These are phyloP conservation scores for Teratosphaeria zuluensis DNA, from an alignment of 2,329 filamentous ascomycete species.

Conservation along the genomic window DNA sequence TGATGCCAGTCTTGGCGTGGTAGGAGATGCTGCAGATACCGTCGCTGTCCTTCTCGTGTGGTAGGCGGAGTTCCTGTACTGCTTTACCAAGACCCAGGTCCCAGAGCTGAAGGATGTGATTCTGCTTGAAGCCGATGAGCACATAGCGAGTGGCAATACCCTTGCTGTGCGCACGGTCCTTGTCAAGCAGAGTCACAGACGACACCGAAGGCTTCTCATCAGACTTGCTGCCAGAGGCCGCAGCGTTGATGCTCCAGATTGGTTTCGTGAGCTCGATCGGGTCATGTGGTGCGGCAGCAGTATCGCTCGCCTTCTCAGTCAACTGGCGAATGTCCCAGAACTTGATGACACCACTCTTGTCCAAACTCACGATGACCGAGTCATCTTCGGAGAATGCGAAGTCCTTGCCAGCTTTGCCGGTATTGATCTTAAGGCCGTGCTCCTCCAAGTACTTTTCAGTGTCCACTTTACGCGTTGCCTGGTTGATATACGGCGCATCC, in stretches of 20 bases:
- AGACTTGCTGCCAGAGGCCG: conserved; percentile 20
- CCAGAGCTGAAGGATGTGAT: conserved; percentile 97
- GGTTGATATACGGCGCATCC: conserved; percentile 40
- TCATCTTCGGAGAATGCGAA: conserved; percentile 98
- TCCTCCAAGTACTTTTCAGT: conserved; percentile 80
- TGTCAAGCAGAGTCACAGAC: conserved; percentile 91
- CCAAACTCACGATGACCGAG: conserved; percentile 83
- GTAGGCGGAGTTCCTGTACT: conserved; percentile 93
- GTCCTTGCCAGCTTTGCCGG: conserved; percentile 95
- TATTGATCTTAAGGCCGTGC: conserved; percentile 85
- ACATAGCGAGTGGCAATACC: conserved; percentile 86
- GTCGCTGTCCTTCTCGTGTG: conserved; percentile 71
- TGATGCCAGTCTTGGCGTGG: conserved; percentile 83
- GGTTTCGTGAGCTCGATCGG: conserved; percentile 65
- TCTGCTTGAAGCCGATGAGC: conserved; percentile 97
- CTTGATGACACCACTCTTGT: conserved; percentile 91
- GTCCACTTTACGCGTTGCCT: conserved; percentile 56
- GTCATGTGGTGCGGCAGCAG: conserved; percentile 26
- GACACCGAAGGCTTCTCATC: conserved; percentile 91
- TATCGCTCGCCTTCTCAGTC: conserved; percentile 41
- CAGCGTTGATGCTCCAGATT: conserved; percentile 71
- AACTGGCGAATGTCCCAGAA: conserved; percentile 95
- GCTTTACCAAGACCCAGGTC: conserved; percentile 90
- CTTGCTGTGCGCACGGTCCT: conserved; percentile 86
- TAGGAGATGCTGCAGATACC: conserved; percentile 97